phyloP scores from a whole-genome alignment of 495 filamentous ascomycete genomes.

The Penicillium paradoxum region DNA sequence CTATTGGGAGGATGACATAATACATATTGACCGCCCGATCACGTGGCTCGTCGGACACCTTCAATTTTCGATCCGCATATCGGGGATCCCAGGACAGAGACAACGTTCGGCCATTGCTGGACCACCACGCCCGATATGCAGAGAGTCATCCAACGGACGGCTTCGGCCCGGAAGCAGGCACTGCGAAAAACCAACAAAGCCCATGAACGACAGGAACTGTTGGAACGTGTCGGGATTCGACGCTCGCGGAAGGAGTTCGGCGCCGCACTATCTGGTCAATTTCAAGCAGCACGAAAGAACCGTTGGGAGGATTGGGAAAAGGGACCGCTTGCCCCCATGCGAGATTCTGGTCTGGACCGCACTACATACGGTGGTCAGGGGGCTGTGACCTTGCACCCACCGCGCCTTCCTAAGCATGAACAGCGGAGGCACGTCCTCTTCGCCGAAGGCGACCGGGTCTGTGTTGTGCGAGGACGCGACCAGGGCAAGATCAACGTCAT shows the following conservation, averaged over 20 bases:
- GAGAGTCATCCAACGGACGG: slow-evolving; percentile 65
- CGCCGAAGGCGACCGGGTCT: slow-evolving; percentile 67
- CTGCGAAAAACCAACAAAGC: slow-evolving; percentile 43
- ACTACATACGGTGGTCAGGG: slow-evolving; percentile 49
- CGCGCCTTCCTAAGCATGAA: slow-evolving; percentile 36
- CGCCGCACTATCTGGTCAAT: slow-evolving; percentile 25
- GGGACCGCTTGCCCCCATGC: slow-evolving; percentile 68
- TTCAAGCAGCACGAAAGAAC: slow-evolving; percentile 27
- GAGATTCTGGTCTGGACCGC: slow-evolving; percentile 53
- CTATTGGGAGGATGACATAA: slow-evolving; percentile 1
- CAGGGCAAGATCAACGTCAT: slow-evolving; percentile 77
- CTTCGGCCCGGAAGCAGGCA: slow-evolving; percentile 60
- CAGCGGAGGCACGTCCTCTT: slow-evolving; percentile 60
- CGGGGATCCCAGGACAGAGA: slow-evolving; percentile 15
- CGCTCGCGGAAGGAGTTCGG: slow-evolving; percentile 33
- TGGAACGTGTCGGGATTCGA: slow-evolving; percentile 29
- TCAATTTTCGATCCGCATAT: slow-evolving; percentile 35
- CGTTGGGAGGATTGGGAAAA: slow-evolving; percentile 68
- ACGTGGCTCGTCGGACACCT: slow-evolving; percentile 23
- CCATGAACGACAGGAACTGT: slow-evolving; percentile 32
- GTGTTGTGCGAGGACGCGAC: slow-evolving; percentile 67
- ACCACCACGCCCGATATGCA: slow-evolving; percentile 53
- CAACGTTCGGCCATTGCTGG: slow-evolving; percentile 32
- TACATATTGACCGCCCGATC: slow-evolving; percentile 1
- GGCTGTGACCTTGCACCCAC: slow-evolving; percentile 30